Percentiles rank a stretch among this genome's conserved stretches.
These are phyloP conservation scores for Ganoderma boninense DNA, from an alignment of 1,284 basidiomycete species.

Conservation along the genomic window DNA sequence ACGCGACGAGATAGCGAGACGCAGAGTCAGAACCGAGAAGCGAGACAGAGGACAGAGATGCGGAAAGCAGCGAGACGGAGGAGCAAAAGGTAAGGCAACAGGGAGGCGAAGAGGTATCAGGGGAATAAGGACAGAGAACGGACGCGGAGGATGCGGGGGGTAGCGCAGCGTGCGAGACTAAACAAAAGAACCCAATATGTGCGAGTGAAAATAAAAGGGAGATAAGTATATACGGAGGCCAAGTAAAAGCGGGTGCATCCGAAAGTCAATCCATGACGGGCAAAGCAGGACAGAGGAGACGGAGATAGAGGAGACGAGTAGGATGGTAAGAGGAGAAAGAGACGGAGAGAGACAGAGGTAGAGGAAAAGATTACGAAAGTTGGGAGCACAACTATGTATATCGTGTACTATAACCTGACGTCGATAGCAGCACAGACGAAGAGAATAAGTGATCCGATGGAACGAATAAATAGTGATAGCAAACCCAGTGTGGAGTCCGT, in stretches of 20 bases:
- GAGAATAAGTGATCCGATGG: conserved; percentile 35
- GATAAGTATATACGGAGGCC: conserved; percentile 33
- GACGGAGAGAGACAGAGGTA: neutral
- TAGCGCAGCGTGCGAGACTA: conserved; percentile 34
- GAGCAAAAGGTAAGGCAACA: conserved; percentile 1
- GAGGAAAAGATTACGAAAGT: conserved; percentile 27
- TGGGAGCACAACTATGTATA: conserved; percentile 33
- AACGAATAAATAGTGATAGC: conserved; percentile 33
- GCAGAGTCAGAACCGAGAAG: conserved; percentile 19
- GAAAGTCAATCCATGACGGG: conserved; percentile 32
- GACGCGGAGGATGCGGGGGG: conserved; percentile 32
- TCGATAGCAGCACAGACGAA: conserved; percentile 27
- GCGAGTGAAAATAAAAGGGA: conserved; percentile 28
- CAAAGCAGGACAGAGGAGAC: conserved; percentile 16
- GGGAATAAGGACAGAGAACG: conserved; percentile 19
- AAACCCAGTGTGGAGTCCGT: conserved; percentile 26
- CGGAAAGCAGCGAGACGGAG: conserved; percentile 18
- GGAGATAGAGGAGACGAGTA: conserved; percentile 9
- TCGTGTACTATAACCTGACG: conserved; percentile 35
- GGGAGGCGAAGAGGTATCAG: conserved; percentile 20
- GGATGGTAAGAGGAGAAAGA: conserved; percentile 10
- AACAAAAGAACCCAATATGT: conserved; percentile 30
- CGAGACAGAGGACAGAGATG: conserved; percentile 15
- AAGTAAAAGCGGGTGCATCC: conserved; percentile 30
- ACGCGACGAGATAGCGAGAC: conserved; percentile 20